Percentiles rank a stretch among this genome's conserved stretches.
These are phyloP conservation scores for Penicillium freii DNA, from an alignment of 2,329 filamentous ascomycete genomes.

Conservation along the genomic window DNA sequence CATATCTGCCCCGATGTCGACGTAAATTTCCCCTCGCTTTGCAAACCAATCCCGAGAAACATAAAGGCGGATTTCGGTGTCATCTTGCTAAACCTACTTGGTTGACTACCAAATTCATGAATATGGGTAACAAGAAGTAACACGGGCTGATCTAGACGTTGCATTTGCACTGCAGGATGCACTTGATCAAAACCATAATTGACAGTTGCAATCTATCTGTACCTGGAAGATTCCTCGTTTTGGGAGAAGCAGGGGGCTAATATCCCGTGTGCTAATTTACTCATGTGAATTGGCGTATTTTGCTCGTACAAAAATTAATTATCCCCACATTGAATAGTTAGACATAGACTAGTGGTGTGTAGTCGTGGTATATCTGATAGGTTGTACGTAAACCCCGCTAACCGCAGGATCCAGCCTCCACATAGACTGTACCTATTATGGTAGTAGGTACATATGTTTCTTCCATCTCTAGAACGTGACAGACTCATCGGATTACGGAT, in stretches of 20 bases:
- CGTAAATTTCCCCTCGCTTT: no score
- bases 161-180: no score
- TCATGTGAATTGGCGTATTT: not conserved
- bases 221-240: not conserved
- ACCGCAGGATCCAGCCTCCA: not conserved
- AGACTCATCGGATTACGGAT: not conserved
- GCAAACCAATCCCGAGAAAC: no score
- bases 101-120: no score
- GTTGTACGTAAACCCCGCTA: not conserved
- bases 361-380: not conserved
- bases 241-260: not conserved
- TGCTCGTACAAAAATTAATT: not conserved
- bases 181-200: no score
- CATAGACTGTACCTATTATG: not conserved
- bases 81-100: no score
- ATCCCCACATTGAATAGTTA: not conserved
- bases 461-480: not conserved
- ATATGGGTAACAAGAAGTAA: no score
- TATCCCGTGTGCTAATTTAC: not conserved
- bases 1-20: no score
- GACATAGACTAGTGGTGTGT: not conserved
- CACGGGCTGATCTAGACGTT: no score
- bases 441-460: not conserved
- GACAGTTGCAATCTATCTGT: no score
- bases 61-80: no score